Base-by-base conservation (phyloP, 805 yeast genomes). In the Kurtzmaniella fragi region DNA sequence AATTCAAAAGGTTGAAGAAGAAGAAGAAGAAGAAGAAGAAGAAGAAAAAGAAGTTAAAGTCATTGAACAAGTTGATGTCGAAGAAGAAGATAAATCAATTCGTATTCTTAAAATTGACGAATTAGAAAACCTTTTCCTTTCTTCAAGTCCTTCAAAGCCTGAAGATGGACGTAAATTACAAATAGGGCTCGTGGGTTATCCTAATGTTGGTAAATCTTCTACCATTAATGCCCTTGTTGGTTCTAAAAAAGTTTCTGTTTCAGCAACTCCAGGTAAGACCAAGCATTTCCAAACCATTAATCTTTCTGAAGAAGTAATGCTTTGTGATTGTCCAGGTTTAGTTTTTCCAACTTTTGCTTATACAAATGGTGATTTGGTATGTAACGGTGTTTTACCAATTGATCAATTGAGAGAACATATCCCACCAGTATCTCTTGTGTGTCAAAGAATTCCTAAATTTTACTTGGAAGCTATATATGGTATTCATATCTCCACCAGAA, bases 271-370 rank as follows among this genome's bases (percentile, higher is more conserved):
- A 11, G 99, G 99, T 69, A 93, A 93, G 60, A 93, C 99, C 11
- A 93, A 93, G 61, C 99, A 93, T 72, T 93, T 93, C 74, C 99
- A 93, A 70, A 93, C 99, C 1, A 90, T 93, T 45, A 77, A 79
- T 56, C 73, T 93, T 33, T 79, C 96, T 1, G 85, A 84, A 38
- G 74, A 83, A 28, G 93, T 93, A 2, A 73, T 89, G 49, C 71
- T 93, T 38, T 93, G 98, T 65, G 99, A 93, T 73, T 93, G 99
- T 71, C 99, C 99, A 2, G 99, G 99, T 75, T 73, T 93, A 45
- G 99, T 93, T 13, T 93, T 93, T 71, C 99, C 99, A 17, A 93
- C 91, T 55, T 93, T 93, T 59, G 98, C 98, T 5, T 86, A 85
- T 58, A 86, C 96, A 17, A 90, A 89, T 55, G 98, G 95, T 51